Evolutionary conservation across 2,329 filamentous ascomycete genomes (phyloP).

Genomic region (Venturia oleaginea): DNA sequence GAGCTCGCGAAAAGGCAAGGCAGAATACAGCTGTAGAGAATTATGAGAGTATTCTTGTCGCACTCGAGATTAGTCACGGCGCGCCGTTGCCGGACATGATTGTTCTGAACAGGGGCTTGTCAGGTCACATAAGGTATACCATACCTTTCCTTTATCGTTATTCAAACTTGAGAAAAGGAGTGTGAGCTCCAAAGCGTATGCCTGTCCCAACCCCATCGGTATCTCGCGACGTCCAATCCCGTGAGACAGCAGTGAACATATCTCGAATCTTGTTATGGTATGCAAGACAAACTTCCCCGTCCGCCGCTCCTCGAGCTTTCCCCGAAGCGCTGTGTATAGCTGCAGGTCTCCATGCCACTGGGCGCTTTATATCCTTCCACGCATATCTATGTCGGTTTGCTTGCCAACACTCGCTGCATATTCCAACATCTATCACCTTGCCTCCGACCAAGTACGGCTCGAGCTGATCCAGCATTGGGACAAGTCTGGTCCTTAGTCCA

Average conservation of each 20-base stretch:
- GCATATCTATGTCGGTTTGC: slow-evolving; percentile 30
- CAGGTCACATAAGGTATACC: no score
- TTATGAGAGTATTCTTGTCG: no score
- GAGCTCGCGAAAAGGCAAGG: no score
- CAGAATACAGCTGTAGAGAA: no score
- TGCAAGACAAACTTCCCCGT: slow-evolving; percentile 21
- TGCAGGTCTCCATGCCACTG: slow-evolving; percentile 30
- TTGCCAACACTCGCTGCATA: slow-evolving; percentile 39
- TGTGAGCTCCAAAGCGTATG: slow-evolving; percentile 7
- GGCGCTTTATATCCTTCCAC: slow-evolving; percentile 37
- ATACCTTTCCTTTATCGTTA: no score
- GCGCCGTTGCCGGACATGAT: not conserved
- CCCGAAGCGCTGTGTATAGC: not conserved
- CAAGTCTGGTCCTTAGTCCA: slow-evolving; percentile 55
- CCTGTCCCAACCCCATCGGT: slow-evolving; percentile 2
- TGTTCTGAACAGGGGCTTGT: not conserved
- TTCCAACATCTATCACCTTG: slow-evolving; percentile 29
- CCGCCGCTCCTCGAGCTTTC: not conserved
- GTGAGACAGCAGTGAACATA: slow-evolving; percentile 31
- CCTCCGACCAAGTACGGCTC: slow-evolving; percentile 33
- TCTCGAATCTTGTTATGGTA: slow-evolving; percentile 27
- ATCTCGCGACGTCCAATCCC: slow-evolving; percentile 22
- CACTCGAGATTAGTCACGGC: no score
- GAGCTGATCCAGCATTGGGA: slow-evolving; percentile 58
- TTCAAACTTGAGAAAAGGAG: slow-evolving; percentile 11